Evolutionary conservation across 208 protist species (phyloP), one percentile per base, ranked within the genome.

Genomic region (Herpetomonas muscarum): DNA sequence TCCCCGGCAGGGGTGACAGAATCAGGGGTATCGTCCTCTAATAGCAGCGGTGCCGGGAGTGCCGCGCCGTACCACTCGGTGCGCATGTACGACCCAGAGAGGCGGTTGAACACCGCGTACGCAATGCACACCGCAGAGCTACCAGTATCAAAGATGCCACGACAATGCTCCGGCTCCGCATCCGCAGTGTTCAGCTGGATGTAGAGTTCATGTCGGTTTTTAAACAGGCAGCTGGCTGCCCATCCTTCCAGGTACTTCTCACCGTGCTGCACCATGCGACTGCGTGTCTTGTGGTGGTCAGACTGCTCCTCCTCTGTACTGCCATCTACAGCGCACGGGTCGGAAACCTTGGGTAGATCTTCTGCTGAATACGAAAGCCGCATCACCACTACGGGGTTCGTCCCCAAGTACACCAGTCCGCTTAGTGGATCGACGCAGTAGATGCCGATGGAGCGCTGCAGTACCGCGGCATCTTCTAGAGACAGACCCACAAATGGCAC

Each of bases 141-240:
- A n/a, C n/a, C n/a, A n/a, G n/a, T n/a, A n/a, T n/a, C n/a, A n/a
- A n/a, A n/a, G n/a, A n/a, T n/a, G n/a, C n/a, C n/a, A n/a, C n/a
- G n/a, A n/a, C n/a, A n/a, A n/a, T n/a, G n/a, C n/a, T n/a, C n/a
- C n/a, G n/a, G n/a, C n/a, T n/a, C n/a, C n/a, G n/a, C n/a, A n/a
- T n/a, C n/a, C n/a, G n/a, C n/a, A n/a, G n/a, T n/a, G n/a, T 9
- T 21, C 25, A 48, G 28, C 24, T 55, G 1, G 15, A 70, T 39
- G 52, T 64, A 72, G 24, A 68, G 24, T 24, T 77, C 66, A 10
- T 72, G 54, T 3, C 28, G 30, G 41, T 69, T 75, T 5, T 50
- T 55, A 53, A 70, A 74, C 19, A 74, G 34, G 30, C 75, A 82
- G 32, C 19, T 47, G 31, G 70, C 68, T n/a, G 64, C 55, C 50